Conservation (phyloP, 140 eudicot species). For the Oenanthe javanica region DNA sequence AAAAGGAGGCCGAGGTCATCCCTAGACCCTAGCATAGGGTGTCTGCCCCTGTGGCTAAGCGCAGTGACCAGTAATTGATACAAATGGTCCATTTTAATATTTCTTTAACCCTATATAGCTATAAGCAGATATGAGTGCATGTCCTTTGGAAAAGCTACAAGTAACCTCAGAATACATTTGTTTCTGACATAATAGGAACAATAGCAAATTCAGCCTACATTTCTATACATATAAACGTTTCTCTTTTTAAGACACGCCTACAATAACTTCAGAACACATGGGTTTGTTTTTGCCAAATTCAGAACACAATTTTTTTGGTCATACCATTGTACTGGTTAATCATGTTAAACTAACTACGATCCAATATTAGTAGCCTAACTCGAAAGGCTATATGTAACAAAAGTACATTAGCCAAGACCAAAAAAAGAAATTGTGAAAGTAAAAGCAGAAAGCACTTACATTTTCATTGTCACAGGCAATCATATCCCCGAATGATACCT, state of each 20-base stretch:
- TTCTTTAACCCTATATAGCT: too few relatives aligned
- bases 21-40: too few relatives aligned
- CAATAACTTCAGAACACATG: background rate
- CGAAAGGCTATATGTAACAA: background rate
- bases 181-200: too few relatives aligned
- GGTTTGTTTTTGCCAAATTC: background rate
- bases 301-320: background rate
- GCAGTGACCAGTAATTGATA: background rate
- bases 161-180: background rate
- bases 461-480: slow-evolving; percentile 97
- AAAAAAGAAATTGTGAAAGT: background rate
- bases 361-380: background rate
- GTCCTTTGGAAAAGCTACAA: background rate
- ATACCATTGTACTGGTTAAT: background rate
- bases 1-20: too few relatives aligned
- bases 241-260: background rate
- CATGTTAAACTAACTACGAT: background rate
- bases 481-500: slow-evolving; percentile 99
- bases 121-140: background rate
- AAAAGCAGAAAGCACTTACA: slow-evolving; percentile 32
- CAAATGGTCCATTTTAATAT: too few relatives aligned
- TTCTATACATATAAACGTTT: background rate
- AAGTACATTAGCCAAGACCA: background rate
- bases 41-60: background rate
- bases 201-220: background rate